Percentiles rank a stretch among this genome's conserved stretches.
Evolutionary conservation across 2,329 filamentous ascomycete genomes (phyloP).

Genomic region (Xylariaceae sp.): DNA sequence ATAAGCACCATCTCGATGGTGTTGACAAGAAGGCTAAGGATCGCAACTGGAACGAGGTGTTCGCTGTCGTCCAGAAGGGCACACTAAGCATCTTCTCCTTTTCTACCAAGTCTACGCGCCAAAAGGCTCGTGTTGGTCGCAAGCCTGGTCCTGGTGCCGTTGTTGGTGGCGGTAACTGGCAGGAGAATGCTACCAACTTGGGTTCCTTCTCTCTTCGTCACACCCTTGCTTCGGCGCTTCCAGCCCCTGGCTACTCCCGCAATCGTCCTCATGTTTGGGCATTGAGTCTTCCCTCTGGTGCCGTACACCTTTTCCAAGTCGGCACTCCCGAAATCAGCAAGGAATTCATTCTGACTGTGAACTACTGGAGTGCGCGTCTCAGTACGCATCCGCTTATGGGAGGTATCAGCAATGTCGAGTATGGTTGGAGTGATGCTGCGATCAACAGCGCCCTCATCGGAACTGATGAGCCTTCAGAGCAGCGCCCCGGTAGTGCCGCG

Average conservation of each 20-base stretch:
- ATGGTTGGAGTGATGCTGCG: constrained; percentile 87
- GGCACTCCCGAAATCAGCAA: constrained; percentile 91
- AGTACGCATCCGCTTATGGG: constrained; percentile 91
- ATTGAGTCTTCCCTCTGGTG: constrained; percentile 82
- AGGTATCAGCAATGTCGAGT: constrained; percentile 94
- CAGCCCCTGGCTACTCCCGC: constrained; percentile 88
- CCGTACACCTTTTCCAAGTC: constrained; percentile 96
- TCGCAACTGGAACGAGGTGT: constrained; percentile 89
- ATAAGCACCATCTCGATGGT: constrained; percentile 92
- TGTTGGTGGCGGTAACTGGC: constrained; percentile 96
- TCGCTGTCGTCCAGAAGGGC: constrained; percentile 92
- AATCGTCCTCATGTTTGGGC: constrained; percentile 90
- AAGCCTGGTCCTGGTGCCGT: constrained; percentile 52
- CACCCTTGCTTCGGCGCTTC: constrained; percentile 84
- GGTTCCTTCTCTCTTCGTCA: constrained; percentile 85
- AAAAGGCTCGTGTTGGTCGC: constrained; percentile 52
- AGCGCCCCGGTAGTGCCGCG: constrained; percentile 49
- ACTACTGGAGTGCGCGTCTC: constrained; percentile 94
- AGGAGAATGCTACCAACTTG: constrained; percentile 87
- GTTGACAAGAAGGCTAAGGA: constrained; percentile 90
- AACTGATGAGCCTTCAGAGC: constrained; percentile 47
- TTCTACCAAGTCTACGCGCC: constrained; percentile 69
- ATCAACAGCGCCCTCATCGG: constrained; percentile 57
- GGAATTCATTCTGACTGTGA: constrained; percentile 90
- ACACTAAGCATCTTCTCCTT: constrained; percentile 94